Conservation (phyloP, 371 early-diverging fungal genomes). For the Rhizopus arrhizus region DNA sequence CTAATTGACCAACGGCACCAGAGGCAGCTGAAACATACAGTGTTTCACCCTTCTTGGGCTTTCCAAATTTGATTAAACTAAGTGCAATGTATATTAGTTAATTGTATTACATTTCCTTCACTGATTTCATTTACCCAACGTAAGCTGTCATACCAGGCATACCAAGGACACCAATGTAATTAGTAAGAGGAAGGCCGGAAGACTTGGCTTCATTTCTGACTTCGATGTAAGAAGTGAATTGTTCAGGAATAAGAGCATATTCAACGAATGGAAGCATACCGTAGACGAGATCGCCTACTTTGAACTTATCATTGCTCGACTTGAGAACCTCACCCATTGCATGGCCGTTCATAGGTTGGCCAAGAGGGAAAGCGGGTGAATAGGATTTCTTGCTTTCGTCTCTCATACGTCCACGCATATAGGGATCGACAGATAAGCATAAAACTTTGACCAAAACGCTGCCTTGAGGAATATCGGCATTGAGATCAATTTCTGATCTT, state of each 20-base stretch:
- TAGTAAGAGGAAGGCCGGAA: constrained; percentile 42
- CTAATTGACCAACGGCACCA: constrained; percentile 54
- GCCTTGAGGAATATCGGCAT: constrained; percentile 49
- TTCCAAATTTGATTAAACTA: constrained; percentile 35
- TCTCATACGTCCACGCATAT: constrained; percentile 70
- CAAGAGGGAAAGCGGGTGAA: constrained; percentile 53
- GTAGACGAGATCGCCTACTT: constrained; percentile 60
- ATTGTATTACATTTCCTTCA: no score
- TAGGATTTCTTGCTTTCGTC: constrained; percentile 45
- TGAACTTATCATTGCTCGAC: constrained; percentile 53
- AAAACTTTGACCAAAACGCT: constrained; percentile 55
- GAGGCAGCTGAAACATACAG: constrained; percentile 54
- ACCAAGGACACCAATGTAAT: constrained; percentile 57
- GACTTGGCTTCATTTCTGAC: constrained; percentile 41
- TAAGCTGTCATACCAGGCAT: constrained; percentile 56
- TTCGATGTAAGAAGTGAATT: constrained; percentile 24
- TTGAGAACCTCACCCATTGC: constrained; percentile 61
- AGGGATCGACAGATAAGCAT: constrained; percentile 42
- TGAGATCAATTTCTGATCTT: constrained; percentile 46
- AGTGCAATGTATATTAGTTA: not conserved
- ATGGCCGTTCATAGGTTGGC: constrained; percentile 57
- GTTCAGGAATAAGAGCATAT: constrained; percentile 38
- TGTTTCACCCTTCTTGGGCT: constrained; percentile 55
- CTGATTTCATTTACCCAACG: constrained; percentile 28
- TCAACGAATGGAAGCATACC: constrained; percentile 49